Evolutionary conservation across 352 stramenopile species (phyloP).

Genomic region (Globisporangium abappressorium): DNA sequence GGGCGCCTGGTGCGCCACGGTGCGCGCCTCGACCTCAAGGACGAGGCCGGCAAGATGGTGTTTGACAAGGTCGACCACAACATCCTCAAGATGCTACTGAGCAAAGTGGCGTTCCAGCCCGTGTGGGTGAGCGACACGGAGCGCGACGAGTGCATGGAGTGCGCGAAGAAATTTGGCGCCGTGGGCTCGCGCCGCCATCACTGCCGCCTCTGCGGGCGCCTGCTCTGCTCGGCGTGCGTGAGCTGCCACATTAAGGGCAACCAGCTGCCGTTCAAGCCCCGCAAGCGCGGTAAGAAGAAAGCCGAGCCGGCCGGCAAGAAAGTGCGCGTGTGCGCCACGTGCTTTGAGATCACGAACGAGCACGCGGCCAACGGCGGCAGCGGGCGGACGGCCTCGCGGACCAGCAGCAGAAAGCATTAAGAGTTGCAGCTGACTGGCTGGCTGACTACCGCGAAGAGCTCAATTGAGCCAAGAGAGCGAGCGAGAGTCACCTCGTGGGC

Average conservation of each 20-base stretch:
- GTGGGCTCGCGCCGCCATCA: slow-evolving; percentile 49
- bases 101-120: slow-evolving; percentile 39
- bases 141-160: slow-evolving; percentile 53
- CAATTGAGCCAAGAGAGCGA: neutral
- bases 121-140: slow-evolving; percentile 57
- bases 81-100: slow-evolving; percentile 47
- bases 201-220: slow-evolving; percentile 54
- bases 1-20: slow-evolving; percentile 50
- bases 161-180: slow-evolving; percentile 45
- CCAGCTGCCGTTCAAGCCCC: slow-evolving; percentile 44
- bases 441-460: neutral
- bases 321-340: slow-evolving; percentile 72
- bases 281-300: slow-evolving; percentile 48
- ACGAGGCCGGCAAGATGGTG: slow-evolving; percentile 54
- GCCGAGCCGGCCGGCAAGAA: slow-evolving; percentile 47
- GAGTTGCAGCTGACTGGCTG: neutral
- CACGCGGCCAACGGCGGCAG: neutral
- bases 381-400: slow-evolving; percentile 13
- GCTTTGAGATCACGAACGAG: slow-evolving; percentile 38
- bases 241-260: slow-evolving; percentile 34
- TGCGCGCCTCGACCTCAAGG: slow-evolving; percentile 51
- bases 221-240: slow-evolving; percentile 48
- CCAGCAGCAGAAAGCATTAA: slow-evolving; percentile 8
- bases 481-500: neutral
- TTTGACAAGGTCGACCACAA: slow-evolving; percentile 58